Percentiles rank a stretch among this genome's conserved stretches.
phyloP scores from a whole-genome alignment of 306 rosid genomes.

The Cucumis melo region DNA sequence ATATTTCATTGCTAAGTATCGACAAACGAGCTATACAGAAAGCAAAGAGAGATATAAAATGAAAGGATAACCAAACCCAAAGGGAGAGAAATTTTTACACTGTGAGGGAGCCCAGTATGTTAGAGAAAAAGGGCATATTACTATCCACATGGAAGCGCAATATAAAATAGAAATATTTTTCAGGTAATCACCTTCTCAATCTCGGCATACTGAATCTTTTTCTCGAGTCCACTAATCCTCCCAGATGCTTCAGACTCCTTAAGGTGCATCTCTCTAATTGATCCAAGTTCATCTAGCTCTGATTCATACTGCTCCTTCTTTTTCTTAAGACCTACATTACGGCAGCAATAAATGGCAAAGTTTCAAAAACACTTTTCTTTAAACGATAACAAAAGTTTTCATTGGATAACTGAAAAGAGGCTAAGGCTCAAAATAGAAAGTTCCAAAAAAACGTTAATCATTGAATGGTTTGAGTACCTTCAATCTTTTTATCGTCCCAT shows the following conservation, averaged over 20 bases:
- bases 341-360: conserved; percentile 15
- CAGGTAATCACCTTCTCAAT: conserved; percentile 67
- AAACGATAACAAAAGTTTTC: no score
- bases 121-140: neutral
- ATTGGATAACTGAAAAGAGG: no score
- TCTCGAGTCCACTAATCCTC: conserved; percentile 84
- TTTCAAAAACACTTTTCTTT: neutral
- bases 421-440: no score
- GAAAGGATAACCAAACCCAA: neutral
- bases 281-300: conserved; percentile 82
- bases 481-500: conserved; percentile 97
- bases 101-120: neutral
- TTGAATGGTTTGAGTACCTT: conserved; percentile 38
- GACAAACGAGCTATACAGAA: neutral
- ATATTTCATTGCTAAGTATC: neutral
- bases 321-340: conserved; percentile 49
- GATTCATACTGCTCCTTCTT: conserved; percentile 67
- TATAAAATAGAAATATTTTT: neutral
- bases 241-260: conserved; percentile 93
- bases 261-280: conserved; percentile 94
- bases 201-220: conserved; percentile 90
- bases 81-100: neutral
- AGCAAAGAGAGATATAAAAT: neutral
- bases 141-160: neutral
- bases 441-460: neutral